These are phyloP conservation scores for Sporothrix sp. DNA, from an alignment of 2,329 filamentous ascomycete species.

Conservation along the genomic window DNA sequence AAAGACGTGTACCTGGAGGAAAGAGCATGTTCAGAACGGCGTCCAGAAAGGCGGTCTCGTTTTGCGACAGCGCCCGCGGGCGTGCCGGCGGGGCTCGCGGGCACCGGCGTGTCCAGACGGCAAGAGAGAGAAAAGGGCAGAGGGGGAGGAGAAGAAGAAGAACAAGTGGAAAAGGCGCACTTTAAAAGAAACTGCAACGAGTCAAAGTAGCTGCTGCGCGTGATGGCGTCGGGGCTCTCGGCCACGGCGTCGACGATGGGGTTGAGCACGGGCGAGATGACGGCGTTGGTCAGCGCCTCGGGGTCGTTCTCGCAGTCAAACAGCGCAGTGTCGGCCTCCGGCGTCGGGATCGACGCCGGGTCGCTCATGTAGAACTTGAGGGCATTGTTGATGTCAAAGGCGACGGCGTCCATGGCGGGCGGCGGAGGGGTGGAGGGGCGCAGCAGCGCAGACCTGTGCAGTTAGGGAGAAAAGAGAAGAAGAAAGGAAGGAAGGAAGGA, in stretches of 20 bases:
- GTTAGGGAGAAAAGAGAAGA: neutral
- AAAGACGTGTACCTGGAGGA: slow-evolving; percentile 64
- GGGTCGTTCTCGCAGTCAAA: slow-evolving; percentile 90
- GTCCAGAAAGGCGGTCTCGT: slow-evolving; percentile 28
- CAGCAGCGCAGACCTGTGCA: slow-evolving; percentile 8
- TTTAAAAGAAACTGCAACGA: slow-evolving; percentile 93
- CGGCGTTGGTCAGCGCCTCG: slow-evolving; percentile 64
- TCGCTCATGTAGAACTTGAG: slow-evolving; percentile 97
- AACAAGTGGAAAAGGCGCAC: slow-evolving; percentile 54
- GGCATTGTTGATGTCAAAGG: slow-evolving; percentile 93
- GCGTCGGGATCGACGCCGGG: slow-evolving; percentile 69
- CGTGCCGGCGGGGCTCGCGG: neutral
- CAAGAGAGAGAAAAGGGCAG: slow-evolving; percentile 21
- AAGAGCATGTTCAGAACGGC: neutral
- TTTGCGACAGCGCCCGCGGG: neutral
- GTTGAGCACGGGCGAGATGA: slow-evolving; percentile 81
- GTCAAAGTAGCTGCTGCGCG: slow-evolving; percentile 71
- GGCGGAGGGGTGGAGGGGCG: slow-evolving; percentile 14
- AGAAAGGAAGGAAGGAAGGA: neutral
- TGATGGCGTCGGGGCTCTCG: slow-evolving; percentile 82
- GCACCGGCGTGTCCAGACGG: slow-evolving; percentile 4
- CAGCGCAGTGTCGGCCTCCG: slow-evolving; percentile 73
- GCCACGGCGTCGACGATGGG: slow-evolving; percentile 87
- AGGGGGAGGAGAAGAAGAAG: slow-evolving; percentile 20
- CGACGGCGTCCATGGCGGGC: slow-evolving; percentile 57